These are phyloP conservation scores for Ceratobasidium sp. DNA, from an alignment of 1,284 basidiomycete species.

Conservation along the genomic window DNA sequence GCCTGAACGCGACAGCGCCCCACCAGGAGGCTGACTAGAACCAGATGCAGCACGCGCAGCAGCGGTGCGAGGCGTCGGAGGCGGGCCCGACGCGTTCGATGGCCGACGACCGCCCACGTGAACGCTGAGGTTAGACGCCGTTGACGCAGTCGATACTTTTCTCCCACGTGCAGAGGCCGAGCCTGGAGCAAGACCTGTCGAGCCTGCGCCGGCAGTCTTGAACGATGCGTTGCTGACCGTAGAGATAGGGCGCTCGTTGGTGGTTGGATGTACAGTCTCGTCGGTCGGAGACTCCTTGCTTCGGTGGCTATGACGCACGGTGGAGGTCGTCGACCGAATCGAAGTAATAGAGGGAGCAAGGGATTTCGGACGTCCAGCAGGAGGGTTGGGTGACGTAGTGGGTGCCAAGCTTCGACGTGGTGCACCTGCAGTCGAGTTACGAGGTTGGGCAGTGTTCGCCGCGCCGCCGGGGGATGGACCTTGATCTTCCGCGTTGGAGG, in stretches of 20 bases:
- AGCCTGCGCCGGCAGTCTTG: slow-evolving; percentile 60
- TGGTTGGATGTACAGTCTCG: background rate
- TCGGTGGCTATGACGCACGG: slow-evolving; percentile 52
- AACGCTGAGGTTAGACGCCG: slow-evolving; percentile 47
- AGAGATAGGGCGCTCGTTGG: slow-evolving; percentile 20
- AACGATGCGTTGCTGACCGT: slow-evolving; percentile 51
- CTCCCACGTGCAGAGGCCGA: slow-evolving; percentile 45
- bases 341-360: slow-evolving; percentile 53
- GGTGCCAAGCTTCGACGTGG: slow-evolving; percentile 21
- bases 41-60: slow-evolving; percentile 13
- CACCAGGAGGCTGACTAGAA: slow-evolving; percentile 15
- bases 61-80: slow-evolving; percentile 28
- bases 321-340: slow-evolving; percentile 55
- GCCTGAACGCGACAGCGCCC: slow-evolving; percentile 13
- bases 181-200: slow-evolving; percentile 6
- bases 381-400: slow-evolving; percentile 46
- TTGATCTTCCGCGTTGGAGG: slow-evolving; percentile 11
- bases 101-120: slow-evolving; percentile 1
- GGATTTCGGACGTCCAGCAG: slow-evolving; percentile 51
- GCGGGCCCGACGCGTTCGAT: slow-evolving; percentile 23
- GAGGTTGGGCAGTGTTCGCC: slow-evolving; percentile 27
- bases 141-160: slow-evolving; percentile 50
- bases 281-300: slow-evolving; percentile 31
- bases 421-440: slow-evolving; percentile 36
- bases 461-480: slow-evolving; percentile 11